A percentile compares a stretch with the other conserved stretches of the same genome.
Evolutionary conservation across 176 grass and related monocot genomes (phyloP).

Genomic region (Lolium multiflorum): DNA sequence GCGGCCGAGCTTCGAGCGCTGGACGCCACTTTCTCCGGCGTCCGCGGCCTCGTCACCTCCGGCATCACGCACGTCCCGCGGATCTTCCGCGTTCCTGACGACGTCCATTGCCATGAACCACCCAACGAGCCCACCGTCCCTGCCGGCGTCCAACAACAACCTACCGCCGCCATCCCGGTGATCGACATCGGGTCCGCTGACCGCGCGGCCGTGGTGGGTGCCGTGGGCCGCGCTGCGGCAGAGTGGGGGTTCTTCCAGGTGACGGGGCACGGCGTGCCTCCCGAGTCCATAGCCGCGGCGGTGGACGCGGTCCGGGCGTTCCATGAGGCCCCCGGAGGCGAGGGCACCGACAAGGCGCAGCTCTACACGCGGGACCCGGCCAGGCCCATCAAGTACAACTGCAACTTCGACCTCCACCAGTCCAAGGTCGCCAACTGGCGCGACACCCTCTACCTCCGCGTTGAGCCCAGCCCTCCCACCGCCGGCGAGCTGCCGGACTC

Average conservation of each 20-base stretch:
- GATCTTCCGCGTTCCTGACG: slow-evolving; percentile 49
- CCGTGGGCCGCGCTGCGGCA: slow-evolving; percentile 32
- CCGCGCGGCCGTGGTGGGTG: slow-evolving; percentile 20
- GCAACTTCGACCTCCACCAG: slow-evolving; percentile 71
- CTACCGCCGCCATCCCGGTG: neutral
- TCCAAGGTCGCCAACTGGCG: slow-evolving; percentile 59
- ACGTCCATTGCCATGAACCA: neutral
- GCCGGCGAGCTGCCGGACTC: slow-evolving; percentile 42
- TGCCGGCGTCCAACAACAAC: neutral
- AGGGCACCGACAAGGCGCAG: slow-evolving; percentile 54
- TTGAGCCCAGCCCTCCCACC: slow-evolving; percentile 51
- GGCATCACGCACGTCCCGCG: slow-evolving; percentile 49
- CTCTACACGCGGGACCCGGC: slow-evolving; percentile 61
- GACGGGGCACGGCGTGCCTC: slow-evolving; percentile 51
- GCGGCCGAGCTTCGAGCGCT: slow-evolving; percentile 51
- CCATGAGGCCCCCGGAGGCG: slow-evolving; percentile 49
- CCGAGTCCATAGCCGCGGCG: neutral
- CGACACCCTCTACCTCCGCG: slow-evolving; percentile 66
- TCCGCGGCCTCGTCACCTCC: slow-evolving; percentile 52
- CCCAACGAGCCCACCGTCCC: neutral
- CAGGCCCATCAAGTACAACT: slow-evolving; percentile 56
- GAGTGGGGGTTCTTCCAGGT: slow-evolving; percentile 85
- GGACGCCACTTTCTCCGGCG: slow-evolving; percentile 62
- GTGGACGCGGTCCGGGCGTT: slow-evolving; percentile 31
- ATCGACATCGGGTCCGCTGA: neutral